These are phyloP conservation scores for Calendula officinalis DNA, from an alignment of 129 eudicot species.

Conservation along the genomic window DNA sequence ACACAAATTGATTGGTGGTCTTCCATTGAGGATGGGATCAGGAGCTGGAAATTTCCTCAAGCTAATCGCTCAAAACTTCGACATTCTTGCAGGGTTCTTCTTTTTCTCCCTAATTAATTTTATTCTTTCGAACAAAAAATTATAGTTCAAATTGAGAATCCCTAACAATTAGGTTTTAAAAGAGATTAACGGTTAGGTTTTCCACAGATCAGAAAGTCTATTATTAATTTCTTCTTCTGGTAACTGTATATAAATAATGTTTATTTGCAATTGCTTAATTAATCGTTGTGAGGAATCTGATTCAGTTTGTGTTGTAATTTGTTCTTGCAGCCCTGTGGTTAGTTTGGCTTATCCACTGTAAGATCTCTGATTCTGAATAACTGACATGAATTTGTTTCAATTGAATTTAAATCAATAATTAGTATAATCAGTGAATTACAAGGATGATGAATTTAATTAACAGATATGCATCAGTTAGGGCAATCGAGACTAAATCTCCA, in stretches of 20 bases:
- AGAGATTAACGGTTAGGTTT: neutral
- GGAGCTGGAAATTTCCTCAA: slow-evolving; percentile 67
- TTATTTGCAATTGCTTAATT: slow-evolving; percentile 2
- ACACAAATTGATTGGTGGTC: neutral
- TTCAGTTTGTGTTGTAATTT: slow-evolving; percentile 24
- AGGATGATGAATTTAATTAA: neutral
- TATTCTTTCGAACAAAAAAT: neutral
- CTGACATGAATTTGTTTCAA: neutral
- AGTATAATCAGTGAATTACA: slow-evolving; percentile 9
- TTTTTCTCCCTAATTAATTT: neutral
- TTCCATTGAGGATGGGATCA: slow-evolving; percentile 48
- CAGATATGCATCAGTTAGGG: slow-evolving; percentile 90
- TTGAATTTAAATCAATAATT: neutral
- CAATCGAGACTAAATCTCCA: slow-evolving; percentile 86
- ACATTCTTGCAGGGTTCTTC: slow-evolving; percentile 82
- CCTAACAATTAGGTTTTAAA: slow-evolving; percentile 1
- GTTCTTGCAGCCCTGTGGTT: slow-evolving; percentile 86
- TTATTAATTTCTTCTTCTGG: no score
- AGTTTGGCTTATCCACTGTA: slow-evolving; percentile 91
- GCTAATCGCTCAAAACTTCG: slow-evolving; percentile 63
- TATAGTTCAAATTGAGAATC: neutral
- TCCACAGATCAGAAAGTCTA: no score
- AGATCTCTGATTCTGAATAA: slow-evolving; percentile 30
- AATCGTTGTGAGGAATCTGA: slow-evolving; percentile 10
- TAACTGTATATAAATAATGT: neutral